Base-by-base conservation (phyloP, 2,329 filamentous ascomycete species). In the Diaporthe batatas region DNA sequence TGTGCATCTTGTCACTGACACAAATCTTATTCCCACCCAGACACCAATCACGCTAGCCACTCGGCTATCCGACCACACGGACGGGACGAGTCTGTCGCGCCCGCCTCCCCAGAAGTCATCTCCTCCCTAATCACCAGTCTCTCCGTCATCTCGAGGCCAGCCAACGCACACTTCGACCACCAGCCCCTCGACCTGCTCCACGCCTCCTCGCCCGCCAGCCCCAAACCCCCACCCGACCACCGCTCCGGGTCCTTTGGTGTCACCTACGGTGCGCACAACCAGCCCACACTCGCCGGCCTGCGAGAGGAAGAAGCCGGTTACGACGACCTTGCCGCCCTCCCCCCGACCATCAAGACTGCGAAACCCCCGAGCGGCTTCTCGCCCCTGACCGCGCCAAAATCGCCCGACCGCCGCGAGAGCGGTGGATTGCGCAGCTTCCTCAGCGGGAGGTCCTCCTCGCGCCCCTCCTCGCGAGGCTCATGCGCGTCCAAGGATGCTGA, bases 301-400 rank as follows among this genome's bases (percentile, higher is more conserved):
- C 79, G 84, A 57, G 84, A 88, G 64, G 84, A 87, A 47, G 80
- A 82, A 72, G 77, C 84, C 7, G 84, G 87, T 14, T 82, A 91
- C 75, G 87, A 91, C 82, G 88, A 92, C 70, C 83, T 91, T 57
- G 87, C 90, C 39, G 90, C 90, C 29, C 84, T 85, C 62, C 84
- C 94, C 16, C 94, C 95, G 23, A 89, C 96, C 70, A 89, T 97
- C 77, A 91, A 92, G 75, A 97, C 95, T 42, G 90, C 94, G 42
- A 95, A 95, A 81, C 92, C 92, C 10, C 93, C 93, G 0, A 94
- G 93, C 67, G 93, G 93, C 70, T 90, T 91, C 77, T 95, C 93
- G 34, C 84, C 91, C 23, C 83, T 93, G 68, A 94, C 92, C n/a
- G 89, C 91, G 0, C 87, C 87, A 73, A 91, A 86, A 75, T 90